Evolutionary conservation across 768 basidiomycete species (phyloP).

Genomic region (Cystobasidium tubakii): DNA sequence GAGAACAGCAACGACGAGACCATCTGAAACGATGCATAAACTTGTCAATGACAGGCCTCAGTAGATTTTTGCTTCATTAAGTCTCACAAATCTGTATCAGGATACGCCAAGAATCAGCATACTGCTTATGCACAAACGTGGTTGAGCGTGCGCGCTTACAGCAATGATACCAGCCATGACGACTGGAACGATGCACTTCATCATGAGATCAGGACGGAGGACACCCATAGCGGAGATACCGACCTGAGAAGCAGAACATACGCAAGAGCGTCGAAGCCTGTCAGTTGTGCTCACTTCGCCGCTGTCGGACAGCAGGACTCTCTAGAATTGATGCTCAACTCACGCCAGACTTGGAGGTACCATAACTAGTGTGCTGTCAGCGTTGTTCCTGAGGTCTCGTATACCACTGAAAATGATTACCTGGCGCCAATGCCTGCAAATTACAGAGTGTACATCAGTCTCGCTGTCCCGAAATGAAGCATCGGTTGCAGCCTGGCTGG

Average conservation of each 20-base stretch:
- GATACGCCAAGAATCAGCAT: not conserved
- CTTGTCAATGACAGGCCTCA: too few relatives aligned
- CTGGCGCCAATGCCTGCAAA: slow-evolving; percentile 47
- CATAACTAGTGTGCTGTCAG: slow-evolving; percentile 71
- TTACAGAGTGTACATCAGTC: not conserved
- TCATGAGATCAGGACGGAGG: slow-evolving; percentile 88
- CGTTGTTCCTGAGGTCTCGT: too few relatives aligned
- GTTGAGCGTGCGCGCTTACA: slow-evolving; percentile 56
- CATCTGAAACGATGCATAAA: slow-evolving; percentile 61
- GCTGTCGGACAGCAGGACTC: not conserved
- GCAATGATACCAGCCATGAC: slow-evolving; percentile 99
- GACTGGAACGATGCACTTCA: slow-evolving; percentile 94
- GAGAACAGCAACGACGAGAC: slow-evolving; percentile 96
- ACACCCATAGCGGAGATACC: slow-evolving; percentile 97
- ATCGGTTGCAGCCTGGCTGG: not conserved
- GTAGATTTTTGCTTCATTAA: too few relatives aligned
- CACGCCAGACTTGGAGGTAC: slow-evolving; percentile 95
- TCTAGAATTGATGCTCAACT: too few relatives aligned
- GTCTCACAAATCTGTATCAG: slow-evolving; percentile 35
- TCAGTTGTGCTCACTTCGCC: not conserved
- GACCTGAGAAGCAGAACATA: slow-evolving; percentile 33
- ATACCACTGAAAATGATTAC: too few relatives aligned
- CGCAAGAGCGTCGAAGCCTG: not conserved
- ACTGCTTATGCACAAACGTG: not conserved
- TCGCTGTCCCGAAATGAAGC: not conserved